These are phyloP conservation scores for Neurospora sp. DNA, from an alignment of 495 filamentous ascomycete species.

Conservation along the genomic window DNA sequence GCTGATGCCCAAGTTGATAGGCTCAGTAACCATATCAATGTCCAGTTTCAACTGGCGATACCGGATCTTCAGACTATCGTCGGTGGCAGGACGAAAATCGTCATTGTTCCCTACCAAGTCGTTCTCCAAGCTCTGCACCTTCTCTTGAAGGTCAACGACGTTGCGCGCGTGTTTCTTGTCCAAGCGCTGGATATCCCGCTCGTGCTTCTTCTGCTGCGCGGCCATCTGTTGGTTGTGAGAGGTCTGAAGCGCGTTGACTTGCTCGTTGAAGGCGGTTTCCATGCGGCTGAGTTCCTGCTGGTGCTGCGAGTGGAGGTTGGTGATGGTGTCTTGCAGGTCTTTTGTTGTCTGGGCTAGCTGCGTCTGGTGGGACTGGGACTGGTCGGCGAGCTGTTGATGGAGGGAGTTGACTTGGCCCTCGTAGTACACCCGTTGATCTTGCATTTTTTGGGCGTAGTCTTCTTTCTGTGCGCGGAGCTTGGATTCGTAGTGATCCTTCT, in stretches of 20 bases:
- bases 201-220: neutral
- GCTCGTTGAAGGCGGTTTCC: neutral
- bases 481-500: neutral
- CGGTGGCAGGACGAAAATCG: conserved; percentile 19
- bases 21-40: conserved; percentile 12
- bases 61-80: conserved; percentile 20
- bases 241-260: neutral
- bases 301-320: neutral
- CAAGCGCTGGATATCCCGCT: neutral
- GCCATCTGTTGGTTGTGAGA: neutral
- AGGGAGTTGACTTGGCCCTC: neutral
- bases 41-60: conserved; percentile 17
- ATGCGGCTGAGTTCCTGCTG: neutral
- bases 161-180: conserved; percentile 1
- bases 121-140: conserved; percentile 10
- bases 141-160: neutral
- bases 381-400: neutral
- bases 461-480: neutral
- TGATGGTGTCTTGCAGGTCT: neutral
- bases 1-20: conserved; percentile 7
- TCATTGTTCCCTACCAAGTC: conserved; percentile 21
- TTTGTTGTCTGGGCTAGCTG: neutral
- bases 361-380: neutral
- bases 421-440: neutral
- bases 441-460: neutral